phyloP scores from a whole-genome alignment of 2,329 filamentous ascomycete genomes.

The Orbilia oligospora region DNA sequence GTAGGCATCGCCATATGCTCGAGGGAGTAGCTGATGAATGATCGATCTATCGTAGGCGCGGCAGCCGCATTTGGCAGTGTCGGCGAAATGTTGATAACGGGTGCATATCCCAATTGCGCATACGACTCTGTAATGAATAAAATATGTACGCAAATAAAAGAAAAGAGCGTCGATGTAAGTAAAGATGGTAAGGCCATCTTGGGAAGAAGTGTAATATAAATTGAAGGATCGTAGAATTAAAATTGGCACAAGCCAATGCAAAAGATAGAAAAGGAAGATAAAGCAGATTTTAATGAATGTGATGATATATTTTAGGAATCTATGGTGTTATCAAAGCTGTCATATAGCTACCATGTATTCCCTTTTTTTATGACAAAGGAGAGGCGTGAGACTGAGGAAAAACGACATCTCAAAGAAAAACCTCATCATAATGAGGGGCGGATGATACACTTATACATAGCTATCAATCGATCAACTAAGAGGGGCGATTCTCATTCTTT shows the following conservation, averaged over 20 bases:
- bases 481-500: background rate
- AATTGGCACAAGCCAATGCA: background rate
- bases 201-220: background rate
- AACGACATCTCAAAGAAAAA: background rate
- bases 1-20: conserved; percentile 29
- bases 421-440: background rate
- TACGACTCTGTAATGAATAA: conserved; percentile 38
- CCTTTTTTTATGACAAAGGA: conserved; percentile 5
- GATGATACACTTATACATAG: conserved; percentile 13
- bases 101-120: conserved; percentile 20
- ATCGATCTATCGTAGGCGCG: conserved; percentile 48
- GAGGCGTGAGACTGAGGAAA: background rate
- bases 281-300: no score
- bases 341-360: background rate
- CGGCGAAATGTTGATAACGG: conserved; percentile 46
- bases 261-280: background rate
- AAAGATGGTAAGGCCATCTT: conserved; percentile 30
- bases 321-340: background rate
- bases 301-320: no score
- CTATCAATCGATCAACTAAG: background rate
- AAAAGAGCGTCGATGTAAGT: conserved; percentile 32
- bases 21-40: conserved; percentile 49
- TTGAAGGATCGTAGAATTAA: background rate
- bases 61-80: conserved; percentile 31
- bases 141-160: conserved; percentile 27